phyloP scores from a whole-genome alignment of 129 eudicot genomes.

The Sambucus nigra region DNA sequence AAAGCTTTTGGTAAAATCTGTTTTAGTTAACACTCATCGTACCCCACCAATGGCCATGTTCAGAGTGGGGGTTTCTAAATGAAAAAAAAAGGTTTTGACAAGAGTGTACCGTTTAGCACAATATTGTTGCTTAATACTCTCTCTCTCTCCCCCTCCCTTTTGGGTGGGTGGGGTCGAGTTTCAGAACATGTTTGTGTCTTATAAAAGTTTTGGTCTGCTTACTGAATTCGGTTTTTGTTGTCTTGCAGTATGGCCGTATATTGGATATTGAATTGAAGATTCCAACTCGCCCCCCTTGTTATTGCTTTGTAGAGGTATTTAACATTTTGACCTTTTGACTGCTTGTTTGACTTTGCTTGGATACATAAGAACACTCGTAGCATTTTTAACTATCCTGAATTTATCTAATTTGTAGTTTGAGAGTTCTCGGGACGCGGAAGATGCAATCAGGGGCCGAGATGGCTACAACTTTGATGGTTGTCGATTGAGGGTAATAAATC shows the following conservation, averaged over 20 bases:
- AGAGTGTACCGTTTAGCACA: too few species aligned
- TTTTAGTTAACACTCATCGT: too few species aligned
- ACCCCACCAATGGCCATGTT: too few species aligned
- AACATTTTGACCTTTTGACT: neutral
- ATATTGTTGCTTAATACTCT: too few species aligned
- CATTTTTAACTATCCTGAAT: neutral
- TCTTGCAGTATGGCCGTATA: slow-evolving; percentile 87
- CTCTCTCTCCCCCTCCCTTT: too few species aligned
- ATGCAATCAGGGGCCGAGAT: slow-evolving; percentile 96
- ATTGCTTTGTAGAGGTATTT: slow-evolving; percentile 89
- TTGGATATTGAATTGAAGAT: slow-evolving; percentile 90
- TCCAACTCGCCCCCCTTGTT: slow-evolving; percentile 98
- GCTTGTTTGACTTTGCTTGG: neutral
- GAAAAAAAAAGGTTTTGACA: too few species aligned
- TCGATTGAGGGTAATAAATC: slow-evolving; percentile 64
- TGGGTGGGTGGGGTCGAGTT: neutral
- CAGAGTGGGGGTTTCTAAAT: too few species aligned
- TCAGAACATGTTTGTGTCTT: neutral
- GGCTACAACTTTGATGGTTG: slow-evolving; percentile 99
- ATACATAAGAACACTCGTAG: neutral
- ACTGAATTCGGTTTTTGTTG: slow-evolving; percentile 3
- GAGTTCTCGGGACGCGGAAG: slow-evolving; percentile 88
- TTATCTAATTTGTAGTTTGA: slow-evolving; percentile 53
- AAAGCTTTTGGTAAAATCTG: too few species aligned
- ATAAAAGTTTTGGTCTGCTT: slow-evolving; percentile 1